Percentiles rank a stretch among this genome's conserved stretches.
Evolutionary conservation across 257 asterid genomes (phyloP).

Genomic region (Leptodermis oblonga): DNA sequence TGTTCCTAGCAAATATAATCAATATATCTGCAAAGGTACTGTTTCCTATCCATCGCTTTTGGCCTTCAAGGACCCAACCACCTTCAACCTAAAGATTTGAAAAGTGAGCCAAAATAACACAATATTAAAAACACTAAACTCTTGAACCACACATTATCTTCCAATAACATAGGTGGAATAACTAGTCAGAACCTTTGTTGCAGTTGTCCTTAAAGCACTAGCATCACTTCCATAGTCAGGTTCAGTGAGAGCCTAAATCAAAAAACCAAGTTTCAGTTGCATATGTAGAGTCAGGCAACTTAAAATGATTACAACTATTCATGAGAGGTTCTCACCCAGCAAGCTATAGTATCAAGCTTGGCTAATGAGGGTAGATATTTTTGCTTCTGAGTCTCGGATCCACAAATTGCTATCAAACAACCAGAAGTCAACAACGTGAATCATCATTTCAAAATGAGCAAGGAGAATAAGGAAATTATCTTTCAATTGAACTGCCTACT

Average conservation of each 20-base stretch:
- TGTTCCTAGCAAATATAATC: constrained; percentile 80
- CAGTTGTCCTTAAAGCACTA: constrained; percentile 76
- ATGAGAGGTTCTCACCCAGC: constrained; percentile 68
- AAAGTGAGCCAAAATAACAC: background rate
- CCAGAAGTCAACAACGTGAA: constrained; percentile 12
- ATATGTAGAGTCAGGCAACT: background rate
- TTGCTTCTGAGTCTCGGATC: constrained; percentile 87
- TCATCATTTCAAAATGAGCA: constrained; percentile 6
- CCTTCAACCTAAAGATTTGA: constrained; percentile 73
- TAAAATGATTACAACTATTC: background rate
- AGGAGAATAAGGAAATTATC: background rate
- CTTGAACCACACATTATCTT: background rate
- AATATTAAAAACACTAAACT: background rate
- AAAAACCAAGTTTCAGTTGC: constrained; percentile 18
- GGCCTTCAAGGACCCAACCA: constrained; percentile 97
- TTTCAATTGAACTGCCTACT: constrained; percentile 1
- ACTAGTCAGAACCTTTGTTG: constrained; percentile 56
- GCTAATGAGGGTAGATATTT: constrained; percentile 89
- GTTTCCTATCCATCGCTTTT: constrained; percentile 99
- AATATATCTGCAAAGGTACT: constrained; percentile 89
- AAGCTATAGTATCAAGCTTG: constrained; percentile 56
- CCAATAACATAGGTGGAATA: constrained; percentile 5
- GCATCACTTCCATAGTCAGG: constrained; percentile 99
- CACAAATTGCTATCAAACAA: constrained; percentile 65
- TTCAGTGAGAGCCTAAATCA: constrained; percentile 77